Percentiles rank a stretch among this genome's conserved stretches.
phyloP scores from a whole-genome alignment of 2,329 filamentous ascomycete species.

The Monosporascus sp. region DNA sequence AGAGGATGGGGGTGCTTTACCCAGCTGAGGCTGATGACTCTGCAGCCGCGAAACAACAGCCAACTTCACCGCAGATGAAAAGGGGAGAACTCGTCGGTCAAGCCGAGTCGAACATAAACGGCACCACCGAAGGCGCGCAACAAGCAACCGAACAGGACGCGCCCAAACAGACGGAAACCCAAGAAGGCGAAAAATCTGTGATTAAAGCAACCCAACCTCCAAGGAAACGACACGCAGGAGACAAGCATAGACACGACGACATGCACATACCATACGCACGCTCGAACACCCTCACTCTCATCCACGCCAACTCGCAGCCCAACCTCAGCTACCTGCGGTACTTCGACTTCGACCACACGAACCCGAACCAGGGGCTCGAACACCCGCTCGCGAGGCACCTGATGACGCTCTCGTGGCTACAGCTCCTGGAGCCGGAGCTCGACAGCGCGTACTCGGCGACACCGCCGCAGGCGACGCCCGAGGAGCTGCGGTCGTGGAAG shows the following conservation, averaged over 20 bases:
- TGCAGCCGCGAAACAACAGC: slow-evolving; percentile 1
- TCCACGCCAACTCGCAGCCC: slow-evolving; percentile 78
- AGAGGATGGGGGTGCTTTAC: slow-evolving; percentile 80
- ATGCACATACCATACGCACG: slow-evolving; percentile 60
- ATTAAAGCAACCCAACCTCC: background rate
- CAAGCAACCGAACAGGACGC: background rate
- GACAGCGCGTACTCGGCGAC: slow-evolving; percentile 69
- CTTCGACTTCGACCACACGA: slow-evolving; percentile 74
- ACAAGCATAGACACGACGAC: slow-evolving; percentile 29
- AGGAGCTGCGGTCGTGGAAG: slow-evolving; percentile 66
- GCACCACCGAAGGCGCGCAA: background rate
- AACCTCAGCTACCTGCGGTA: slow-evolving; percentile 85
- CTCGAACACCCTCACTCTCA: slow-evolving; percentile 72
- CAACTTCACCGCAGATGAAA: slow-evolving; percentile 4
- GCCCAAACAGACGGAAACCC: slow-evolving; percentile 7
- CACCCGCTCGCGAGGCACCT: slow-evolving; percentile 82
- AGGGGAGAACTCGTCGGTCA: slow-evolving; percentile 6
- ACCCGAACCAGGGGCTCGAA: slow-evolving; percentile 51
- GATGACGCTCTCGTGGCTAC: slow-evolving; percentile 83
- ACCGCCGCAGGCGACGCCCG: slow-evolving; percentile 53
- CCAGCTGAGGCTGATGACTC: slow-evolving; percentile 25
- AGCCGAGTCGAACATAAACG: background rate
- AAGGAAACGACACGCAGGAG: background rate
- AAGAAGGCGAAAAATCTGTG: slow-evolving; percentile 18
- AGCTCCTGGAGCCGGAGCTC: slow-evolving; percentile 70